phyloP scores from a whole-genome alignment of 371 early-diverging fungal genomes.

The Mucor plumbeus region DNA sequence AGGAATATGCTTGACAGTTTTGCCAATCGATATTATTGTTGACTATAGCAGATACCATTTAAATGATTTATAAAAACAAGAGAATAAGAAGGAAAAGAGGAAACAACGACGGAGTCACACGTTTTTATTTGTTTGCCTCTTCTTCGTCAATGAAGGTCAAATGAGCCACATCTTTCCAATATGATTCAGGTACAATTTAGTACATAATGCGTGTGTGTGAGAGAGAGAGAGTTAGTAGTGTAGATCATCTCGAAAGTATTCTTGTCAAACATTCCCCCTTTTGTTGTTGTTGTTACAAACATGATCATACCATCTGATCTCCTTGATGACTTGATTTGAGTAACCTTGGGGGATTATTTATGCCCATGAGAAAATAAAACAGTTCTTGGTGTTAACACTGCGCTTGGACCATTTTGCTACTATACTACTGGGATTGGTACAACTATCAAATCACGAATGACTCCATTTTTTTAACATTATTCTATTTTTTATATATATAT shows the following conservation, averaged over 20 bases:
- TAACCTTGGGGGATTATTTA: background rate
- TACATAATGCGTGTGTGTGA: background rate
- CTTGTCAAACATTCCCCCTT: background rate
- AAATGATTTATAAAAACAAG: background rate
- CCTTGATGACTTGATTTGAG: conserved; percentile 9
- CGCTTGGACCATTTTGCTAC: conserved; percentile 6
- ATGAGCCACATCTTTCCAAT: conserved; percentile 5
- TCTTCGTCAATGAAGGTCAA: background rate
- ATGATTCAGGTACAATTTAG: conserved; percentile 7
- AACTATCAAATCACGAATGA: too few species aligned
- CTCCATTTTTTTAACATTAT: too few species aligned
- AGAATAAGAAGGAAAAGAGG: conserved; percentile 8
- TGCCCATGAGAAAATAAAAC: background rate
- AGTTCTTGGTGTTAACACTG: background rate
- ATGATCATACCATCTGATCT: conserved; percentile 7
- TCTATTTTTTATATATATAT: too few species aligned
- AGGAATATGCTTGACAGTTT: conserved; percentile 7
- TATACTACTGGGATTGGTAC: too few species aligned
- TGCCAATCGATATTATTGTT: conserved; percentile 24
- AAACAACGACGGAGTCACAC: conserved; percentile 9
- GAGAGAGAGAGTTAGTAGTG: background rate
- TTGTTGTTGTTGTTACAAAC: background rate
- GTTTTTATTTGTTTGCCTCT: background rate
- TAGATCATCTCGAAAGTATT: background rate
- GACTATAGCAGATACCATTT: conserved; percentile 27